These are phyloP conservation scores for Carnegiea gigantea DNA, from an alignment of 179 eudicot species.

Conservation along the genomic window DNA sequence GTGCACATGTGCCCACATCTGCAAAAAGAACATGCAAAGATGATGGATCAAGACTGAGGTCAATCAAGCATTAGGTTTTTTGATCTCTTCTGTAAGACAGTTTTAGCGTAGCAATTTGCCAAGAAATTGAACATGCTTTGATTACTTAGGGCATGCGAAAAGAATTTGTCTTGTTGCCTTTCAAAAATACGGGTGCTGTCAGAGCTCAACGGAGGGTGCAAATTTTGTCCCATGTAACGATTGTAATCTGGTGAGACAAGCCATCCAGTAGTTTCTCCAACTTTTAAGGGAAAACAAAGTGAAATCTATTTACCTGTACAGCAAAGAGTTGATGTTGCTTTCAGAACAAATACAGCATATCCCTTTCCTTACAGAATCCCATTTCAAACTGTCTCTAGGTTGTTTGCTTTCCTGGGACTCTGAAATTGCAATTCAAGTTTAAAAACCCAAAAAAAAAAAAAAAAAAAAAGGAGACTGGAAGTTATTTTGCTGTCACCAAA, in stretches of 20 bases:
- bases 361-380: conserved; percentile 65
- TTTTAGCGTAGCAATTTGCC: neutral
- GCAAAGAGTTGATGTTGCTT: conserved; percentile 54
- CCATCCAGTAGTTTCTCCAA: neutral
- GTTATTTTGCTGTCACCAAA: neutral
- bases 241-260: neutral
- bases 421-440: conserved; percentile 21
- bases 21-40: conserved; percentile 13
- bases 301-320: conserved; percentile 58
- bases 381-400: conserved; percentile 44
- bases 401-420: conserved; percentile 29
- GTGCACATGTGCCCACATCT: conserved; percentile 98
- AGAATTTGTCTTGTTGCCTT: neutral
- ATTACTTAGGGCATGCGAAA: neutral
- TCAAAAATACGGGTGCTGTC: neutral
- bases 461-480: neutral
- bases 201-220: neutral
- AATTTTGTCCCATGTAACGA: neutral
- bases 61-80: neutral
- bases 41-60: neutral
- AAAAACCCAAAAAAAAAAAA: neutral
- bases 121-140: too few species aligned
- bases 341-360: conserved; percentile 65
- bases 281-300: neutral
- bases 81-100: too few species aligned